Evolutionary conservation across 2,329 filamentous ascomycete genomes (phyloP), one percentile per base, ranked within the genome.

Genomic region (Leptoxyphium fumago): DNA sequence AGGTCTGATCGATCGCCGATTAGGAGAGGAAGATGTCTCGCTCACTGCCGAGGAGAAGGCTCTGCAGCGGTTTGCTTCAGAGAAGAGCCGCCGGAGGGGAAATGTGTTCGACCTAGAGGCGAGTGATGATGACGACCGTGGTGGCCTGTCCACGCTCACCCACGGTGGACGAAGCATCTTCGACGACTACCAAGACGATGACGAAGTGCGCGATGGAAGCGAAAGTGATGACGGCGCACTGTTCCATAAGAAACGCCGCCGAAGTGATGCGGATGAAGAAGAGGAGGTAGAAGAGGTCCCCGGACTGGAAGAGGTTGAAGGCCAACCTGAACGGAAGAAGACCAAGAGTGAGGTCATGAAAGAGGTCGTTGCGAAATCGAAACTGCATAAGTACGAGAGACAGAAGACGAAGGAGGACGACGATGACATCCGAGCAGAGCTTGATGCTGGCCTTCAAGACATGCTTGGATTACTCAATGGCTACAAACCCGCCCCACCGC

Each of bases 321-420:
- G 71, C 15, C 68, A 80, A 49, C 87, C 86, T 0, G 82, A 89
- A 55, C 75, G 82, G 46, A 95, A 94, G 64, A 98, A 95, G 69
- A 81, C 81, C 2, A 96, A 95, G 66, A 84, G 91, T 43, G 91
- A 98, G 63, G 84, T 98, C 41, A 95, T 96, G 85, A 83, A 94
- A 57, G 93, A 98, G 63, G 74, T 98, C 48, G 95, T 98, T 52
- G 85, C 88, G 48, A 98, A 98, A 65, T 96, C 89, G 1, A 98
- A 98, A 61, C 72, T 84, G 49, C 76, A 95, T 73, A 96, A 94
- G 65, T 88, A 89, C 58, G 88, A 96, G 65, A 79, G 91, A 36
- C 91, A 98, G 64, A 80, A 85, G 47, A 78, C 78, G 26, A 95
- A 94, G 59, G 91, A 96, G 48, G 86, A 91, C 41, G 91, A 98